phyloP scores from a whole-genome alignment of 192 early-diverging fungal genomes.

The Rhizophagus sp. region DNA sequence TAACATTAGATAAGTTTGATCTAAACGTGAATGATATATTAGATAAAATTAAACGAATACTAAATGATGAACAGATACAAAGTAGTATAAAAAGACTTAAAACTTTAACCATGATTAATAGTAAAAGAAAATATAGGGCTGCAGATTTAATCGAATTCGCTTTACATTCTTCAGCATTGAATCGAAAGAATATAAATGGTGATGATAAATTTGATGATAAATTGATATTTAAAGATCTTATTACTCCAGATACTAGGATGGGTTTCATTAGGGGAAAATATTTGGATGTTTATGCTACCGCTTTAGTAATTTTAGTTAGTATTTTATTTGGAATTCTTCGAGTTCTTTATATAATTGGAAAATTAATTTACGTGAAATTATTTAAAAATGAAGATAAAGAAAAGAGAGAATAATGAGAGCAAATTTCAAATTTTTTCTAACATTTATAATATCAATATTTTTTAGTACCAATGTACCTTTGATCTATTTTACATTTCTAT shows the following conservation, averaged over 20 bases:
- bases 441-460: too few relatives aligned
- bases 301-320: neutral
- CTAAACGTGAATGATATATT: neutral
- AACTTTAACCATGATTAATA: slow-evolving; percentile 14
- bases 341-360: neutral
- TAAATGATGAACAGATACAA: neutral
- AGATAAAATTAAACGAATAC: neutral
- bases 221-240: neutral
- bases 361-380: neutral
- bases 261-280: slow-evolving; percentile 17
- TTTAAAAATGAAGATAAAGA: neutral
- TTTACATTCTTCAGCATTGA: neutral
- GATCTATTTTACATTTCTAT: too few relatives aligned
- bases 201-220: too few relatives aligned
- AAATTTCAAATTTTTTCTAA: too few relatives aligned
- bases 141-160: slow-evolving; percentile 19
- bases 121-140: slow-evolving; percentile 17
- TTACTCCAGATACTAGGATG: slow-evolving; percentile 13
- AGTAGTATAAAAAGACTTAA: neutral
- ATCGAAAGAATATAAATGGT: neutral
- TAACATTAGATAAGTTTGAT: neutral
- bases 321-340: neutral
- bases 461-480: too few relatives aligned
- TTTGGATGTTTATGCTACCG: slow-evolving; percentile 17
- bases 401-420: neutral